Conservation (phyloP, 2,329 filamentous ascomycete genomes). For the Ophiosphaerella narmari region DNA sequence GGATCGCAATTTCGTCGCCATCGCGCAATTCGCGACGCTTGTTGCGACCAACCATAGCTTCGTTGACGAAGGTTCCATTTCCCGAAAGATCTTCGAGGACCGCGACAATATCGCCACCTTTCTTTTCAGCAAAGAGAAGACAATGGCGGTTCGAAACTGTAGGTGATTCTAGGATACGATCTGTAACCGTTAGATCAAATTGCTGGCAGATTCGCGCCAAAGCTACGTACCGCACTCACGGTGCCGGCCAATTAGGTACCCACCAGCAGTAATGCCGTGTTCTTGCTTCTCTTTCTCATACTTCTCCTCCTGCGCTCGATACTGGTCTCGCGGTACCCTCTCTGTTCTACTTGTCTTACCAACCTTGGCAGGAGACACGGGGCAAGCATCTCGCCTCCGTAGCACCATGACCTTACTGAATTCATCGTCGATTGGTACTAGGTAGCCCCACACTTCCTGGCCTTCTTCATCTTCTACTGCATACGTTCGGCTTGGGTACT, state of each 20-base stretch:
- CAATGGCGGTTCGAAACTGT: conserved; percentile 89
- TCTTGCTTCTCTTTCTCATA: conserved; percentile 62
- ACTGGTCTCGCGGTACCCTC: conserved; percentile 55
- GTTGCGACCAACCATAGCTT: conserved; percentile 87
- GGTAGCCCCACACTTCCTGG: conserved; percentile 94
- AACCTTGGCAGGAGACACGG: conserved; percentile 54
- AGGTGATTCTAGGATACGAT: conserved; percentile 71
- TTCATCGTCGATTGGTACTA: conserved; percentile 77
- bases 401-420: conserved; percentile 74
- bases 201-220: neutral
- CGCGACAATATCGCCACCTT: conserved; percentile 63
- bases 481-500: conserved; percentile 74
- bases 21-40: conserved; percentile 87
- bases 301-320: conserved; percentile 65
- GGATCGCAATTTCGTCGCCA: conserved; percentile 85
- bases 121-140: conserved; percentile 67
- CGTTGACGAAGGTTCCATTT: conserved; percentile 96
- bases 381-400: conserved; percentile 73
- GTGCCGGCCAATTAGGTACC: conserved; percentile 91
- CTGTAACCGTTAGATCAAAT: conserved; percentile 54
- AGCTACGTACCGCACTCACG: conserved; percentile 80
- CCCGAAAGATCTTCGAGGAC: conserved; percentile 91
- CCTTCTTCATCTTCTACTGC: conserved; percentile 83
- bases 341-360: conserved; percentile 49
- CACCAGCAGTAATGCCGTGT: conserved; percentile 67